Percentiles rank a stretch among this genome's conserved stretches.
phyloP scores from a whole-genome alignment of 495 filamentous ascomycete species.

The Articulospora tetracladia region DNA sequence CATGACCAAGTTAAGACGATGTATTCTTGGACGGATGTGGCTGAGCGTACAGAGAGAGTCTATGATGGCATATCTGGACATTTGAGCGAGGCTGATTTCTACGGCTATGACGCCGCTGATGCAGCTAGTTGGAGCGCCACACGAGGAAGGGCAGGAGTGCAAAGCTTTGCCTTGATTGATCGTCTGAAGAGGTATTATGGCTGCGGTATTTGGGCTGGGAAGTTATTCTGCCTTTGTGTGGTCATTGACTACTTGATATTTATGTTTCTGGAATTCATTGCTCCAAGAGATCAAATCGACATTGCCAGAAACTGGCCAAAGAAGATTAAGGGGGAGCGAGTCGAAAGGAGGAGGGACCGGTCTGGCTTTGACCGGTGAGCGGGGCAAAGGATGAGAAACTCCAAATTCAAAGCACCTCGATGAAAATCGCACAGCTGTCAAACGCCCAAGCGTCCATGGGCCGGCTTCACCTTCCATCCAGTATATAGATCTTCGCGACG shows the following conservation, averaged over 20 bases:
- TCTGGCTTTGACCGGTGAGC: neutral
- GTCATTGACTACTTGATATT: slow-evolving; percentile 91
- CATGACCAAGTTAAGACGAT: slow-evolving; percentile 95
- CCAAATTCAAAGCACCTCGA: neutral
- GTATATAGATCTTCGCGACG: neutral
- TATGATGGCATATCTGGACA: slow-evolving; percentile 87
- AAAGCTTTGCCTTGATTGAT: slow-evolving; percentile 90
- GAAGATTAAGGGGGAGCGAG: slow-evolving; percentile 39
- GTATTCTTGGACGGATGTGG: slow-evolving; percentile 98
- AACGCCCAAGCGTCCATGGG: no score
- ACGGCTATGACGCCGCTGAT: slow-evolving; percentile 65
- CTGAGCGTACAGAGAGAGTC: slow-evolving; percentile 85
- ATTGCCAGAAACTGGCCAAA: slow-evolving; percentile 87
- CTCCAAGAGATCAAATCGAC: slow-evolving; percentile 80
- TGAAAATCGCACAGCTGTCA: neutral
- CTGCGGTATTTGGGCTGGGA: slow-evolving; percentile 99
- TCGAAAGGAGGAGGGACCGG: neutral
- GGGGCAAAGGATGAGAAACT: neutral
- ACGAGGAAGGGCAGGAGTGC: slow-evolving; percentile 67
- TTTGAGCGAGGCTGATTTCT: slow-evolving; percentile 81
- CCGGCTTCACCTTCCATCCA: neutral
- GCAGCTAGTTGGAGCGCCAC: slow-evolving; percentile 57
- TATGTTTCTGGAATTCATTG: slow-evolving; percentile 80
- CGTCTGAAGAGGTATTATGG: slow-evolving; percentile 94
- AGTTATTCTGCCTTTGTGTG: slow-evolving; percentile 91